Base-by-base conservation (phyloP, 2,329 filamentous ascomycete species). In the Aureobasidium vineae region DNA sequence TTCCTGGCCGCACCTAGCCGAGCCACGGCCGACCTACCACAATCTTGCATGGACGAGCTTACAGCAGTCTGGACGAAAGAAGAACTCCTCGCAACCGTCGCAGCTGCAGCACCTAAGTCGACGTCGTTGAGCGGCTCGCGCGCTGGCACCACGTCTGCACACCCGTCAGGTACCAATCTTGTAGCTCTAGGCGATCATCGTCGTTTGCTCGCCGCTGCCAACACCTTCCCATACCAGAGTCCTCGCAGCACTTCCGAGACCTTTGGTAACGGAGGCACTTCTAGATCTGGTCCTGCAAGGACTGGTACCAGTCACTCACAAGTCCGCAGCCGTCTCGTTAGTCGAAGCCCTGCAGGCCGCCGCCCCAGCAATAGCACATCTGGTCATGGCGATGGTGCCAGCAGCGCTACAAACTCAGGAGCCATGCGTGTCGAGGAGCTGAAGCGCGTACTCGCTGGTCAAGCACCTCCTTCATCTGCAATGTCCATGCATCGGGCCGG, bases 41-140 rank as follows among this genome's bases (percentile, higher is more conserved):
- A 80, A 19, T 82, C 81, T 33, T 85, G 92, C 71, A 87, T 84
- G 70, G 90, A 95, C 69, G 85, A 91, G 70, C 90, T 97, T 85
- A 79, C 92, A 66, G 81, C 85, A 23, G 86, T 90, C 56, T 97
- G 94, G 94, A 89, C 87, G 45, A 88, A 88, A 73, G 92, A 96
- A 26, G 79, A 82, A 16, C 90, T 90, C 38, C 80, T 95, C 63
- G 85, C 88, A 13, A 82, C 85, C 43, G 83, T 91, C 57, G 86
- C 90, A 67, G 86, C 81, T 67, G 81, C 90, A 65, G 85, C 83
- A 59, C 88, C 88, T 71, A 90, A 88, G 71, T 86, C 90, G 0
- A 85, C 86, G 15, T 96, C 92, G 4, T 79, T 96, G 65, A 90
- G 82, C 64, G 92, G 91, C 26, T 96, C 92, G 2, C 87, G 86